phyloP scores from a whole-genome alignment of 345 rosid genomes.

The Pugionium dolabratum region DNA sequence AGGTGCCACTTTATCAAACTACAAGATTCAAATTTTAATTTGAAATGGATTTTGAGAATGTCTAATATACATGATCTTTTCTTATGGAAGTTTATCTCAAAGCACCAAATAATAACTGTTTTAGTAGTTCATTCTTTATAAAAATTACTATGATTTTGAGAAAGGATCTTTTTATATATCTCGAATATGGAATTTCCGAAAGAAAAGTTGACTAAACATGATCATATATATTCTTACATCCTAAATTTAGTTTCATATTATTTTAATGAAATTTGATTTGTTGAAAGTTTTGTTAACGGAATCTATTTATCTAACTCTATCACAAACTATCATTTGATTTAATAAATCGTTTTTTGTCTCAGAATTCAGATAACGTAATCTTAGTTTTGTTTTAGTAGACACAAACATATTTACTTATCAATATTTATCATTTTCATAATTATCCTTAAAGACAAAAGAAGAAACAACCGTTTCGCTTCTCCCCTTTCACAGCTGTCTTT shows the following conservation, averaged over 20 bases:
- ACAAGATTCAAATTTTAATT: not conserved
- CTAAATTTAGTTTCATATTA: not conserved
- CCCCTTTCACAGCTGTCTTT: constrained; percentile 41
- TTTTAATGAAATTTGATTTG: not conserved
- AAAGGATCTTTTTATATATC: not conserved
- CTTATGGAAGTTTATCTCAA: not conserved
- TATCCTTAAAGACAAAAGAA: constrained; percentile 32
- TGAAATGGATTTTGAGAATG: not conserved
- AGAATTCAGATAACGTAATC: constrained; percentile 10
- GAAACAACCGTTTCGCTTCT: constrained; percentile 36
- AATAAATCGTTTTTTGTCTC: no score
- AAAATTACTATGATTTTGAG: not conserved
- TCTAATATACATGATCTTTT: not conserved
- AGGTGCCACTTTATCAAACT: not conserved
- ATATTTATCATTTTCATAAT: constrained; percentile 5
- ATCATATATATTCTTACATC: not conserved
- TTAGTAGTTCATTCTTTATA: not conserved
- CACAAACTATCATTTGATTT: not conserved
- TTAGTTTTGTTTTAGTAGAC: not conserved
- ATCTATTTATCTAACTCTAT: not conserved
- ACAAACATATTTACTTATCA: not conserved
- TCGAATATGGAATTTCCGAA: not conserved
- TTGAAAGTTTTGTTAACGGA: not conserved
- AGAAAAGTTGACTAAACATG: not conserved
- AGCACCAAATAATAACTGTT: not conserved